Evolutionary conservation across 2,329 filamentous ascomycete species (phyloP), one percentile per base, ranked within the genome.

Genomic region (Clathrospora elynae): DNA sequence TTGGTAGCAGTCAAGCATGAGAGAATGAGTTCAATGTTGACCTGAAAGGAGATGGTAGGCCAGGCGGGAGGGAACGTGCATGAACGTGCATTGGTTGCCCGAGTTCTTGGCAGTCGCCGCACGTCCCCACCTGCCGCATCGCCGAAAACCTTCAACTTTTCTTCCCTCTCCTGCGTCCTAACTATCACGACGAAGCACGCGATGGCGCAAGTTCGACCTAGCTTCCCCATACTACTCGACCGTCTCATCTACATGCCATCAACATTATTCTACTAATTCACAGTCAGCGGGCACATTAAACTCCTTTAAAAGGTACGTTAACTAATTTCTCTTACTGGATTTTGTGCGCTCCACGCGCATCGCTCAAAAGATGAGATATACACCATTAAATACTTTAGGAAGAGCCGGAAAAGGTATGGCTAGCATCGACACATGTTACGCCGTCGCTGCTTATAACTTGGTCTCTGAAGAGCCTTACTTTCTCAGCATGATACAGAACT

Each of bases 361-460:
- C 39, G 59, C 59, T 62, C 52, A 48, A 62, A 54, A 46, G 64
- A 68, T 68, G 64, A 67, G 42, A 62, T 49, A 39, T 57, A 57
- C 57, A 66, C 64, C 65, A 65, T 65, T 53, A 62, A 51, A 56
- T 59, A 58, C 55, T 66, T 65, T 74, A 77, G 74, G 74, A 77
- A 77, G 74, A 77, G 74, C 74, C 74, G 74, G 71, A 77, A 74
- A 74, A 77, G 73, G 72, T 69, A 75, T 70, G 70, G 70, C 71
- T 68, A 67, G 73, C 67, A 75, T 75, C 73, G 72, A 70, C 72
- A 75, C 64, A 75, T 75, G 66, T 66, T 69, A 63, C 65, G 70
- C 68, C 61, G 73, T 75, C 73, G 73, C 68, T 76, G 74, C 73
- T 76, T 76, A 76, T 70, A 74, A 68, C 54, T 62, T 64, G 72